Conservation (phyloP, 768 basidiomycete species). For the Serendipita sp. region DNA sequence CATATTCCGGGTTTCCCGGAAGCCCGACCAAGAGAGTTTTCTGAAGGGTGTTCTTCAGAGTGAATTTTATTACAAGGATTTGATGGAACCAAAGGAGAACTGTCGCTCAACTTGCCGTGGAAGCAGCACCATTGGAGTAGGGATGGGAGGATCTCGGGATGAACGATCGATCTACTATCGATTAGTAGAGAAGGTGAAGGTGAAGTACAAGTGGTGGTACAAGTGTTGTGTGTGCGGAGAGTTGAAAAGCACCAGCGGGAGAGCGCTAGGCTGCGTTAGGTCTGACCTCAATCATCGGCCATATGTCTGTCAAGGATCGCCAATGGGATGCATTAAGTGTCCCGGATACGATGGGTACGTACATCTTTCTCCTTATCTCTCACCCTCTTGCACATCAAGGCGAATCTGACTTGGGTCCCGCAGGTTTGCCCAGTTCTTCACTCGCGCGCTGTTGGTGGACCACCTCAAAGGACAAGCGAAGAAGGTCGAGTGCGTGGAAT, state of each 20-base stretch:
- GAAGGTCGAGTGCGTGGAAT: no score
- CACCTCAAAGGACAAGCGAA: neutral
- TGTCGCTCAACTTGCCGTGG: no score
- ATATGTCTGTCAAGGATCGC: neutral
- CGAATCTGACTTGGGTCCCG: neutral
- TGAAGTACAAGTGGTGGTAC: neutral
- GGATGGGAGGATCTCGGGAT: no score
- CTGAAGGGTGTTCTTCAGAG: neutral
- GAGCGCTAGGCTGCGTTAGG: neutral
- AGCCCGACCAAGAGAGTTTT: no score
- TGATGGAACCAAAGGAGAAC: neutral
- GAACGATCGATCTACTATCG: neutral
- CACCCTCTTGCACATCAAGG: neutral
- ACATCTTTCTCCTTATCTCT: no score
- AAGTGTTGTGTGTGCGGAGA: neutral
- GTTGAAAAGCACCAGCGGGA: neutral
- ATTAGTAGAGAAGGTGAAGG: neutral
- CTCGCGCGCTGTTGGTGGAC: neutral
- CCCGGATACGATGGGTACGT: neutral
- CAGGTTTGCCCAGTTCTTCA: neutral
- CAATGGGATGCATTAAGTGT: neutral
- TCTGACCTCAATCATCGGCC: neutral
- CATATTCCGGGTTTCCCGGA: no score
- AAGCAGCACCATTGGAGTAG: no score
- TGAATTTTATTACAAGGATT: neutral